These are phyloP conservation scores for Roridomyces roridus DNA, from an alignment of 768 basidiomycete genomes.

Conservation along the genomic window DNA sequence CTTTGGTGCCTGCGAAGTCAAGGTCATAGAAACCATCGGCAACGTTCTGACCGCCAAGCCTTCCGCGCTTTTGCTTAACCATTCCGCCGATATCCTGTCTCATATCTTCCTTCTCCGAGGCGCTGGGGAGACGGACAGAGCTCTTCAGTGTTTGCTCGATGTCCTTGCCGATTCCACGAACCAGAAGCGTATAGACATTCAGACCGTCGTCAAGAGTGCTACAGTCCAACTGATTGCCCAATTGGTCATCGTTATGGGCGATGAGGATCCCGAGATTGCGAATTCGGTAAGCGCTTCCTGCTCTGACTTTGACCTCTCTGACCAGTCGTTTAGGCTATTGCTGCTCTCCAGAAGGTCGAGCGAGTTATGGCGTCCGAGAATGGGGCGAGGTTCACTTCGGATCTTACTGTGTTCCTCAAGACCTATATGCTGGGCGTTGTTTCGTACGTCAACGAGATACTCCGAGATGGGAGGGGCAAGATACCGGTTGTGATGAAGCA, in stretches of 20 bases:
- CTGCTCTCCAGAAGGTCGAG: conserved; percentile 50
- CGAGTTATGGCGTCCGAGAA: conserved; percentile 44
- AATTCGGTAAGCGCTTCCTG: conserved; percentile 46
- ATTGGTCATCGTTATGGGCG: conserved; percentile 79
- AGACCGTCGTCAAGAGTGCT: conserved; percentile 67
- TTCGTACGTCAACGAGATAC: conserved; percentile 81
- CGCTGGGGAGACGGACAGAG: conserved; percentile 60
- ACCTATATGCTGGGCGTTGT: conserved; percentile 85
- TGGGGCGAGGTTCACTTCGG: conserved; percentile 35
- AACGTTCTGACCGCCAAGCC: conserved; percentile 51
- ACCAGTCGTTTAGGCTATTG: conserved; percentile 34
- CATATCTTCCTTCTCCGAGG: conserved; percentile 67
- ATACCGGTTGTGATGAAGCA: conserved; percentile 71
- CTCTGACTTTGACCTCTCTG: not conserved
- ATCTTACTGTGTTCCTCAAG: conserved; percentile 69
- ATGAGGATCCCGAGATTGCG: conserved; percentile 56
- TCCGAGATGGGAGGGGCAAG: conserved; percentile 86
- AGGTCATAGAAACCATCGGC: conserved; percentile 67
- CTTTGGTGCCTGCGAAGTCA: conserved; percentile 65
- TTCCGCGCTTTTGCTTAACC: conserved; percentile 59
- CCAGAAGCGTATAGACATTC: conserved; percentile 45
- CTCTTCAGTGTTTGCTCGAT: conserved; percentile 65
- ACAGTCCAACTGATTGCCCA: conserved; percentile 74
- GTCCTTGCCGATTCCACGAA: conserved; percentile 57
- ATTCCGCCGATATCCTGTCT: conserved; percentile 67